Conservation (phyloP, 768 basidiomycete genomes). For the Russula griseocarnosa region DNA sequence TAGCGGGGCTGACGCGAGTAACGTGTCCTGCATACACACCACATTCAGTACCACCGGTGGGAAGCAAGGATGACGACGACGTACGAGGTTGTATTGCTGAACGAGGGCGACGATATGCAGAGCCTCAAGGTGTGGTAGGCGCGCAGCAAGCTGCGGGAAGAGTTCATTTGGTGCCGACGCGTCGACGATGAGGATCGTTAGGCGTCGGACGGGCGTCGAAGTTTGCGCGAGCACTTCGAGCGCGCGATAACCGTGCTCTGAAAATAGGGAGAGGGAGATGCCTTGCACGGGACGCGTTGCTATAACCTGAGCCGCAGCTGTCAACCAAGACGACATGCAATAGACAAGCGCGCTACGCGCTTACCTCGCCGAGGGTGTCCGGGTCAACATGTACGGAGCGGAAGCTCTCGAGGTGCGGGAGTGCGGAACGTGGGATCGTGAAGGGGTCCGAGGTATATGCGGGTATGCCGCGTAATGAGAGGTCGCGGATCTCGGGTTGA, state of each 20-base stretch:
- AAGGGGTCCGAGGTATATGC: slow-evolving; percentile 33
- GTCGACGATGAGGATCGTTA: slow-evolving; percentile 60
- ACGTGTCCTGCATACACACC: slow-evolving; percentile 36
- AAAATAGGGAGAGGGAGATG: slow-evolving; percentile 52
- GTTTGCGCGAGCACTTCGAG: slow-evolving; percentile 45
- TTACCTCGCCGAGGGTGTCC: slow-evolving; percentile 35
- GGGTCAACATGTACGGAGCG: slow-evolving; percentile 54
- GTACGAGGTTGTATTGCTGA: slow-evolving; percentile 45
- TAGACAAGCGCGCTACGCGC: not conserved
- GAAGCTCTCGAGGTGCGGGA: slow-evolving; percentile 48
- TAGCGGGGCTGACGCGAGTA: slow-evolving; percentile 41
- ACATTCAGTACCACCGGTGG: not conserved
- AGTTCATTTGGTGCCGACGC: slow-evolving; percentile 39
- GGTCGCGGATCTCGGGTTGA: slow-evolving; percentile 47
- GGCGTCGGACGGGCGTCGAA: slow-evolving; percentile 41
- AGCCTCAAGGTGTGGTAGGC: slow-evolving; percentile 52
- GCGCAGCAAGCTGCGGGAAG: slow-evolving; percentile 45
- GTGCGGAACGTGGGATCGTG: slow-evolving; percentile 38
- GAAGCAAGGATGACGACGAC: slow-evolving; percentile 29
- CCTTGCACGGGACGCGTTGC: slow-evolving; percentile 46
- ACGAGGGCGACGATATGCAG: slow-evolving; percentile 57
- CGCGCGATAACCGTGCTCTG: slow-evolving; percentile 38
- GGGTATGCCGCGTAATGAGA: slow-evolving; percentile 54
- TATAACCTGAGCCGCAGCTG: slow-evolving; percentile 37
- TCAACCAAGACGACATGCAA: not conserved